Percentiles rank a stretch among this genome's conserved stretches.
Evolutionary conservation across 1,139 yeast genomes (phyloP).

Genomic region (Nakaseomyces delphensis): DNA sequence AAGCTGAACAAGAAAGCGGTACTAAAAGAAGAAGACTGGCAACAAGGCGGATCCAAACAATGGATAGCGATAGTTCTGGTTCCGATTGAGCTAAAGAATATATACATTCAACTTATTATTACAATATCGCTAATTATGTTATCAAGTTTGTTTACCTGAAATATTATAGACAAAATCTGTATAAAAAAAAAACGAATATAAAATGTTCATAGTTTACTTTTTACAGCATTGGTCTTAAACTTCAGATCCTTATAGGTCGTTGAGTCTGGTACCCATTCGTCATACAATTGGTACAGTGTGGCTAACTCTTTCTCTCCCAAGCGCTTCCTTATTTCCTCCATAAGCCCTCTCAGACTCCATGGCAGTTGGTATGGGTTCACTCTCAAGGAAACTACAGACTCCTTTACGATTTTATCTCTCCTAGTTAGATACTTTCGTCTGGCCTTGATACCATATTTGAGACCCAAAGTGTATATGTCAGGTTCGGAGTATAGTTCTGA

Average conservation of each 20-base stretch:
- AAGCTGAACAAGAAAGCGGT: neutral
- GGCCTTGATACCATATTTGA: neutral
- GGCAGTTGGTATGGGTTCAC: conserved; percentile 3
- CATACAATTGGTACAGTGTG: neutral
- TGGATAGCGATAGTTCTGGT: conserved; percentile 2
- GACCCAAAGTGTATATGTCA: neutral
- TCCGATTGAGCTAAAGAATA: neutral
- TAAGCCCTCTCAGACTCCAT: conserved; percentile 2
- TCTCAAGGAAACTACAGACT: neutral
- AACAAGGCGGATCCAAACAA: conserved; percentile 1
- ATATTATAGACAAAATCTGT: no score
- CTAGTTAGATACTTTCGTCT: no score
- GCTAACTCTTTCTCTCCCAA: neutral
- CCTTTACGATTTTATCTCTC: neutral
- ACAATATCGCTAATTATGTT: no score
- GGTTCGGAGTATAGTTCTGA: conserved; percentile 3
- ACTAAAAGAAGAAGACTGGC: neutral
- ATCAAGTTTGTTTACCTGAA: no score
- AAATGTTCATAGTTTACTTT: neutral
- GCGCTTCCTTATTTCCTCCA: neutral
- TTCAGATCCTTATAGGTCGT: neutral
- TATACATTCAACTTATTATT: neutral
- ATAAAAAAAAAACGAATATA: neutral
- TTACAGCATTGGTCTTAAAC: conserved; percentile 1
- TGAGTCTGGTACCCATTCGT: conserved; percentile 5